phyloP scores from a whole-genome alignment of 1,284 basidiomycete species.

The Leucoagaricus sp. region DNA sequence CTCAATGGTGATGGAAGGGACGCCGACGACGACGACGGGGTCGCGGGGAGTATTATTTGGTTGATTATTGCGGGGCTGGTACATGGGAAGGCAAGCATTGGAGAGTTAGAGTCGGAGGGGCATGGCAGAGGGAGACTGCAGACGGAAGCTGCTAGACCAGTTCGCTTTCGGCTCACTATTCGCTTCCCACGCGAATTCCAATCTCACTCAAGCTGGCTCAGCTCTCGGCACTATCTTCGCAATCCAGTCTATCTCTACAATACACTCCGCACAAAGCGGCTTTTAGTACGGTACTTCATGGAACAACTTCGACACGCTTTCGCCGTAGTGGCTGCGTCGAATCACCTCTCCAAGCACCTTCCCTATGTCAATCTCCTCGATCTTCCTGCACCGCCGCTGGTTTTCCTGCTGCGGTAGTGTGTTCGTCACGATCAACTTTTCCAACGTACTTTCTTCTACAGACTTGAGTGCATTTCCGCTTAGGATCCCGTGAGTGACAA shows the following conservation, averaged over 20 bases:
- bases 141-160: slow-evolving; percentile 24
- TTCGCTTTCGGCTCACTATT: slow-evolving; percentile 15
- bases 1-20: slow-evolving; percentile 72
- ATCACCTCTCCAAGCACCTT: slow-evolving; percentile 97
- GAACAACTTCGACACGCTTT: slow-evolving; percentile 82
- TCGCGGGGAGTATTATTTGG: slow-evolving; percentile 45
- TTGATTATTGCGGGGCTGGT: slow-evolving; percentile 33
- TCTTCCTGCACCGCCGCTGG: slow-evolving; percentile 76
- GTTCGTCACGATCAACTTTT: slow-evolving; percentile 98
- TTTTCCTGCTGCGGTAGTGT: slow-evolving; percentile 92
- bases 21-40: slow-evolving; percentile 62
- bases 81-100: slow-evolving; percentile 68
- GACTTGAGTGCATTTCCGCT: slow-evolving; percentile 83
- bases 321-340: slow-evolving; percentile 85
- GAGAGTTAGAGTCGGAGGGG: slow-evolving; percentile 24
- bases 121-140: slow-evolving; percentile 21
- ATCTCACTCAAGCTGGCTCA: slow-evolving; percentile 11
- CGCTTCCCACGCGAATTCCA: slow-evolving; percentile 18
- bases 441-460: slow-evolving; percentile 77
- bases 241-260: slow-evolving; percentile 5
- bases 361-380: slow-evolving; percentile 96
- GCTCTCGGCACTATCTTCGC: slow-evolving; percentile 7
- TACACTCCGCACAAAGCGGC: slow-evolving; percentile 12
- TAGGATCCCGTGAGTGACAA: slow-evolving; percentile 98
- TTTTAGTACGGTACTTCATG: slow-evolving; percentile 80